Evolutionary conservation across 352 stramenopile species (phyloP), one percentile per base, ranked within the genome.

Genomic region (Phytophthora boehmeriae): DNA sequence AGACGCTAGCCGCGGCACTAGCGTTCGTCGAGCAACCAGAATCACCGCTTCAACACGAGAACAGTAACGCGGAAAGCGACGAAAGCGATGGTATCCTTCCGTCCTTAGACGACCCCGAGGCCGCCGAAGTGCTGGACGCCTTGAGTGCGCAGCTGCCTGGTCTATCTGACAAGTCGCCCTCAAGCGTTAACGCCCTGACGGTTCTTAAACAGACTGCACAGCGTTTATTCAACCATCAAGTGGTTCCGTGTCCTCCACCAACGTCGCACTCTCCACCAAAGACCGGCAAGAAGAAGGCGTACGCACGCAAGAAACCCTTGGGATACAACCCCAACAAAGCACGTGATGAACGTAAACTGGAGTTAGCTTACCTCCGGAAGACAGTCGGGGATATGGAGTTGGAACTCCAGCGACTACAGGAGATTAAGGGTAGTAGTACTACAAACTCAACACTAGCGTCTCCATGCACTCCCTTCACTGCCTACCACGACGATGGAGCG

Each of bases 291-390:
- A 66, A 66, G 44, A 70, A 70, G 28, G n/a, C 54, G 2, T 70
- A 70, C 20, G 48, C 56, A 5, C 62, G 62, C 50, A 64, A 66
- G 47, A 77, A 72, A 62, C 70, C 66, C 35, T 52, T 68, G 11
- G 38, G 58, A 17, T 70, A 76, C 35, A 80, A 76, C 46, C 55
- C 72, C 19, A 80, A 80, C 66, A 80, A 80, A 32, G 72, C 72
- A 45, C 60, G 72, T 8, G 68, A 80, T 61, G 68, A 75, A 28
- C 72, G 72, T 52, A 73, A 71, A 23, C 53, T 76, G 23, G 73
- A 81, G 45, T 52, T 81, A 27, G 28, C 68, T 4, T 81, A 81
- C 30, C 55, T 81, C n/a, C 66, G 73, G n/a, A 53, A 62, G n/a
- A 78, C 64, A 30, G 73, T 81, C 23, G 16, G 19, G 19, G 69